phyloP scores from a whole-genome alignment of 2,329 filamentous ascomycete genomes.

The Exserohilum rostratum region DNA sequence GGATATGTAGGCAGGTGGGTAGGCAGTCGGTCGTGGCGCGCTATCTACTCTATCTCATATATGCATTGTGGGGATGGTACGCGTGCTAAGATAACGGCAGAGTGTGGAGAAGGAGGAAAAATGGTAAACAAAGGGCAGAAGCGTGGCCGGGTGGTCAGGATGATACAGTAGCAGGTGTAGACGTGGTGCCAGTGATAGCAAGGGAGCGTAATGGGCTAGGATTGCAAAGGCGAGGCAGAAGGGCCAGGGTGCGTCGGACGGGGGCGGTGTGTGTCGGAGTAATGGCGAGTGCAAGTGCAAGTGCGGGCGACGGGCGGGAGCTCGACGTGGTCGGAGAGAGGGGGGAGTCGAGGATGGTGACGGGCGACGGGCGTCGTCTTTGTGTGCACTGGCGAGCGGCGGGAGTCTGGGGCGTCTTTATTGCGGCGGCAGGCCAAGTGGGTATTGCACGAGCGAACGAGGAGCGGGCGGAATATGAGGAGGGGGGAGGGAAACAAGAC shows the following conservation, averaged over 20 bases:
- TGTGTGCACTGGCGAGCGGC: conserved; percentile 2
- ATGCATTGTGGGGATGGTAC: conserved; percentile 22
- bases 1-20: conserved; percentile 4
- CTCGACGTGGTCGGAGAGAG: no score
- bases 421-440: conserved; percentile 18
- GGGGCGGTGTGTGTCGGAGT: not conserved
- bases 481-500: conserved; percentile 22
- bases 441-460: no score
- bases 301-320: no score
- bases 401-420: conserved; percentile 19
- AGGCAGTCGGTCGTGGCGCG: conserved; percentile 3
- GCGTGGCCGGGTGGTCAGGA: conserved; percentile 10
- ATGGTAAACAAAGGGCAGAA: conserved; percentile 16
- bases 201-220: conserved; percentile 11
- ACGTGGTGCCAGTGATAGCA: conserved; percentile 9
- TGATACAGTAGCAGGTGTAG: conserved; percentile 14
- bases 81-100: not conserved
- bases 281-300: conserved; percentile 4
- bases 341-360: no score
- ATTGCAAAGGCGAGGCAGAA: conserved; percentile 5
- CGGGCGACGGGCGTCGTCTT: conserved; percentile 10
- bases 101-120: conserved; percentile 1
- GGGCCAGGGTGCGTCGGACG: not conserved
- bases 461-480: no score
- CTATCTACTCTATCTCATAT: conserved; percentile 17